These are phyloP conservation scores for Hypoxylon sp. DNA, from an alignment of 2,329 filamentous ascomycete genomes.

Conservation along the genomic window DNA sequence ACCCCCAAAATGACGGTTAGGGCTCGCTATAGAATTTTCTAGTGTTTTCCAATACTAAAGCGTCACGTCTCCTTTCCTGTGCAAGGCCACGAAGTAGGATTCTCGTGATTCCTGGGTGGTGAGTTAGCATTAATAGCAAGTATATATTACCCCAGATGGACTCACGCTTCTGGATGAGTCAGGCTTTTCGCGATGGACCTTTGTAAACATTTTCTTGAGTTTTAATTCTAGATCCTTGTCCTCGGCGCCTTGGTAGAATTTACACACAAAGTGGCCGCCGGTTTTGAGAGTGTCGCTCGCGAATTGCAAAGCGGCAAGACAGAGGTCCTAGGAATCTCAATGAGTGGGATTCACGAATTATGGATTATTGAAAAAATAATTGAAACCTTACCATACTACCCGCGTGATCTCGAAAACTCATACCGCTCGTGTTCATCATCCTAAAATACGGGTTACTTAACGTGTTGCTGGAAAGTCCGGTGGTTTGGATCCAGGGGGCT, in stretches of 20 bases:
- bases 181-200: conserved; percentile 90
- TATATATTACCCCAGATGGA: conserved; percentile 37
- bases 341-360: conserved; percentile 12
- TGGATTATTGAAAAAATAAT: neutral
- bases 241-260: conserved; percentile 94
- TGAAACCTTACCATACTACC: conserved; percentile 85
- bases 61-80: conserved; percentile 70
- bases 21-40: neutral
- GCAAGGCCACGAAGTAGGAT: conserved; percentile 85
- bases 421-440: conserved; percentile 99
- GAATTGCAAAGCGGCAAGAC: conserved; percentile 86
- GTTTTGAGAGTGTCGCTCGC: conserved; percentile 84
- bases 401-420: conserved; percentile 86
- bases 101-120: conserved; percentile 82
- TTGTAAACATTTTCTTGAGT: conserved; percentile 82
- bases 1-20: neutral
- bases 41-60: conserved; percentile 30
- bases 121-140: conserved; percentile 17
- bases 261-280: conserved; percentile 94
- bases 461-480: conserved; percentile 85
- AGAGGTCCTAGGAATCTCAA: conserved; percentile 79
- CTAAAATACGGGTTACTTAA: conserved; percentile 96
- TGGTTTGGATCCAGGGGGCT: conserved; percentile 90
- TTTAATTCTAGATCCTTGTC: conserved; percentile 84
- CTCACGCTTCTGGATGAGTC: conserved; percentile 88